Base-by-base conservation (phyloP, 2,329 filamentous ascomycete species). In the Tolypocladium paradoxum region DNA sequence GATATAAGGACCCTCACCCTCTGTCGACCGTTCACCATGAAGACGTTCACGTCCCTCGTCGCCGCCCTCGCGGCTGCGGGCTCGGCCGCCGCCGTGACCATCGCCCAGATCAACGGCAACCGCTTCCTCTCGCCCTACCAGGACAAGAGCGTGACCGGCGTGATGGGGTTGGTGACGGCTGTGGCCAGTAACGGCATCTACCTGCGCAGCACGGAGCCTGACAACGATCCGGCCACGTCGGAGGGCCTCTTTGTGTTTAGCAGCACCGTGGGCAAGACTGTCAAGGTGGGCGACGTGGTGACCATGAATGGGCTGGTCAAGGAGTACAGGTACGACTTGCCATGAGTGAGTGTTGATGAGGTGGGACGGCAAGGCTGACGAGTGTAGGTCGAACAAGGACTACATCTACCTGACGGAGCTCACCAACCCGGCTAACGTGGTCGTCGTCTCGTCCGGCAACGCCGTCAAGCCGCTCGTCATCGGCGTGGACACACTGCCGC, bases 351-450 rank as follows among this genome's bases (percentile, higher is more conserved):
- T 4, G 31, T 33, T 83, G 50, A 71, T 88, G 57, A 75, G 76
- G 0, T 66, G 88, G 2, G 73, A 78, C 52, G 85, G 82, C 35
- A 74, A 71, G 48, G 77, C 88, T 16, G 62, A 72, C 31, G 84
- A 87, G 68, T 73, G 70, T 56, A 63, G 70, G 52, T 79, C 77
- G 2, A 76, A 65, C 49, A 67, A 70, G 18, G 73, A 74, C 51
- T 84, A 87, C 64, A 63, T 85, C 29, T 84, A 78, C 64, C 70
- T 86, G 52, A 87, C 84, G 2, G 79, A 88, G 68, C 73, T 88
- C 57, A 73, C 68, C 45, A 74, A 69, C 2, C 82, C 84, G 0
- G 68, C 66, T 29, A 76, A 83, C 57, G 70, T 83, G 49, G 68
- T 68, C 14, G 70, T 81, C 27, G 59, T 81, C 18, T 82, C 79